phyloP scores from a whole-genome alignment of 306 rosid species.

The Prunus campanulata region DNA sequence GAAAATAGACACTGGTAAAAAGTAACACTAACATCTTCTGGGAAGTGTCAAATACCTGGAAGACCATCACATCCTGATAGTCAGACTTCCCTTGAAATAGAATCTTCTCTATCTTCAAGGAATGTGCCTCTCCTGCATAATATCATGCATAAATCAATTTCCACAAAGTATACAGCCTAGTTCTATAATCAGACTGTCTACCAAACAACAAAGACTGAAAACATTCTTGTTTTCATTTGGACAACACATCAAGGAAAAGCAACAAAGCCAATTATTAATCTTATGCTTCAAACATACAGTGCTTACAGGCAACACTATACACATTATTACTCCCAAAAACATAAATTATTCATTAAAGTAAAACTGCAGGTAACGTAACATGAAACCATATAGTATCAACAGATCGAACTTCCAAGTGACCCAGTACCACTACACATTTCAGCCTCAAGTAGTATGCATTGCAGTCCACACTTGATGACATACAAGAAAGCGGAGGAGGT shows the following conservation, averaged over 20 bases:
- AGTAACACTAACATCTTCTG: conserved; percentile 6
- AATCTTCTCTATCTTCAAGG: conserved; percentile 90
- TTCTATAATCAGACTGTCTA: neutral
- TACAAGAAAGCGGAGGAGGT: neutral
- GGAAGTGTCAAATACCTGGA: conserved; percentile 54
- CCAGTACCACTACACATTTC: neutral
- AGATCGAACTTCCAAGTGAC: neutral
- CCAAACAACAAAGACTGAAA: neutral
- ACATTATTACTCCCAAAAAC: neutral
- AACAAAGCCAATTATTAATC: neutral
- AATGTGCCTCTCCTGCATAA: conserved; percentile 91
- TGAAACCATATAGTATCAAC: neutral
- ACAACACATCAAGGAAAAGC: neutral
- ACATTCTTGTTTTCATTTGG: neutral
- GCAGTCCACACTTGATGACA: neutral
- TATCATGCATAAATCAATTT: neutral
- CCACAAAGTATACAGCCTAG: neutral
- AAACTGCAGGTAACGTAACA: neutral
- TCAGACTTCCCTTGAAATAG: conserved; percentile 90
- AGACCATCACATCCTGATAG: conserved; percentile 88
- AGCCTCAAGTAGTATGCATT: neutral
- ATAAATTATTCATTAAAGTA: neutral
- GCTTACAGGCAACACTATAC: neutral
- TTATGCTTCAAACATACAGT: neutral
- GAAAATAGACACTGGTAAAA: neutral